Evolutionary conservation across 2,329 filamentous ascomycete species (phyloP).

Genomic region (Pseudogymnoascus sp.): DNA sequence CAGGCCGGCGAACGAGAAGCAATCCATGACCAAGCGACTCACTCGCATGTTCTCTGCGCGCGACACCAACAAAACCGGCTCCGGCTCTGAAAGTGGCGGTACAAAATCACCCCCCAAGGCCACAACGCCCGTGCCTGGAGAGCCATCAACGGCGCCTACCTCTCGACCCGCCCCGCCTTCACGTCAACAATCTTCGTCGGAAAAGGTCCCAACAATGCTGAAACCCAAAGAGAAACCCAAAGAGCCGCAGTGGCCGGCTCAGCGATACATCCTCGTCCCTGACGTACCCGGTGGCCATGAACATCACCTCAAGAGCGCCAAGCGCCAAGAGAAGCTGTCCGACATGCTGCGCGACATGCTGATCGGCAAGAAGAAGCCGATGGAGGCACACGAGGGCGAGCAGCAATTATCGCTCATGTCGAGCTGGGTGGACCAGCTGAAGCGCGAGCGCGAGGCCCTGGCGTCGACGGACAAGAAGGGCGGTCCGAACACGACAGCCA

Average conservation of each 20-base stretch:
- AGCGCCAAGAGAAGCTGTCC: slow-evolving; percentile 87
- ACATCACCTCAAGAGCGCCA: slow-evolving; percentile 81
- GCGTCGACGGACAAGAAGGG: slow-evolving; percentile 64
- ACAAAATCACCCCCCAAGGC: slow-evolving; percentile 24
- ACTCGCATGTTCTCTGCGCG: slow-evolving; percentile 58
- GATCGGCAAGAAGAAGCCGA: slow-evolving; percentile 64
- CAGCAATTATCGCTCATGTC: slow-evolving; percentile 88
- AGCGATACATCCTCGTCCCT: slow-evolving; percentile 43
- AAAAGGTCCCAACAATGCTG: slow-evolving; percentile 20
- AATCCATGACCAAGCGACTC: slow-evolving; percentile 54
- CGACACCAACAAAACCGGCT: slow-evolving; percentile 35
- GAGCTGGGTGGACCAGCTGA: slow-evolving; percentile 89
- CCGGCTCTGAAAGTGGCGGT: slow-evolving; percentile 21
- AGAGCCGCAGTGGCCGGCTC: slow-evolving; percentile 14
- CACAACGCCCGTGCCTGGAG: slow-evolving; percentile 22
- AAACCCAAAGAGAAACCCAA: slow-evolving; percentile 24
- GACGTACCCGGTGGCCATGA: slow-evolving; percentile 63
- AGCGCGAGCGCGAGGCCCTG: slow-evolving; percentile 75
- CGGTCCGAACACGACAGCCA: slow-evolving; percentile 63
- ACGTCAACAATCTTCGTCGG: slow-evolving; percentile 21
- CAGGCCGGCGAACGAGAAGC: slow-evolving; percentile 36
- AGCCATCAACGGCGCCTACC: slow-evolving; percentile 14
- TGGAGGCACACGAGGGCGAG: slow-evolving; percentile 50
- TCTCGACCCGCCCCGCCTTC: slow-evolving; percentile 22
- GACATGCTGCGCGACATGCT: slow-evolving; percentile 85